A percentile compares a stretch with the other conserved stretches of the same genome.
Evolutionary conservation across 2,329 filamentous ascomycete species (phyloP).

Genomic region (Samsoniella hepiali): DNA sequence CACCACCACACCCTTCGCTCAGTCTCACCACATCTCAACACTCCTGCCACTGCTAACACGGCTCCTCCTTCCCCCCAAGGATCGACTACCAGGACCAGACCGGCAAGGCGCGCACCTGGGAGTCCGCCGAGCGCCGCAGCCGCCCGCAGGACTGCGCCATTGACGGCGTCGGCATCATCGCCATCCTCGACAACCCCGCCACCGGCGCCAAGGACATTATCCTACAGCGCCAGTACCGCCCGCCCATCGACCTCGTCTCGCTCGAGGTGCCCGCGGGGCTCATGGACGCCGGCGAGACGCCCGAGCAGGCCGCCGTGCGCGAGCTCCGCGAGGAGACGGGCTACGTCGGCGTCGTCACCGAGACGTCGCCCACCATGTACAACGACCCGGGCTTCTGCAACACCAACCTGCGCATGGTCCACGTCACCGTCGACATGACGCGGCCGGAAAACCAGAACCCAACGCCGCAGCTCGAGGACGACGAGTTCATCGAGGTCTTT

Average conservation of each 20-base stretch:
- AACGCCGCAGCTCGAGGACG: slow-evolving; percentile 69
- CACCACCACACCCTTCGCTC: neutral
- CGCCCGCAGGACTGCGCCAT: slow-evolving; percentile 59
- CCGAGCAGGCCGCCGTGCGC: slow-evolving; percentile 59
- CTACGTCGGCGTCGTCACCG: slow-evolving; percentile 53
- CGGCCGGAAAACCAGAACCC: slow-evolving; percentile 66
- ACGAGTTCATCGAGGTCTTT: slow-evolving; percentile 80
- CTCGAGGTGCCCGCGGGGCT: slow-evolving; percentile 66
- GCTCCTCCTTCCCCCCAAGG: slow-evolving; percentile 32
- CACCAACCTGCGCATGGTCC: slow-evolving; percentile 66
- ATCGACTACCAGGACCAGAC: slow-evolving; percentile 63
- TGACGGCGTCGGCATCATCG: slow-evolving; percentile 71
- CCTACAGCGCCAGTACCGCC: slow-evolving; percentile 65
- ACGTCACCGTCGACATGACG: slow-evolving; percentile 68
- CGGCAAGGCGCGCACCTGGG: slow-evolving; percentile 61
- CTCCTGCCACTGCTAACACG: neutral
- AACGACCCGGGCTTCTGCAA: slow-evolving; percentile 66
- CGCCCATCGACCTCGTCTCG: slow-evolving; percentile 55
- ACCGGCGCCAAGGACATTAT: slow-evolving; percentile 50
- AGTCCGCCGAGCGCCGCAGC: slow-evolving; percentile 68
- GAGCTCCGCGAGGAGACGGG: slow-evolving; percentile 67
- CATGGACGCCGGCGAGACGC: slow-evolving; percentile 59
- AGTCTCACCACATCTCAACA: neutral
- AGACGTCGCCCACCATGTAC: slow-evolving; percentile 64
- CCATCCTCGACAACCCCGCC: slow-evolving; percentile 55